A percentile compares a stretch with the other conserved stretches of the same genome.
Evolutionary conservation across 208 protist genomes (phyloP).

Genomic region (Crithidia mellificae): DNA sequence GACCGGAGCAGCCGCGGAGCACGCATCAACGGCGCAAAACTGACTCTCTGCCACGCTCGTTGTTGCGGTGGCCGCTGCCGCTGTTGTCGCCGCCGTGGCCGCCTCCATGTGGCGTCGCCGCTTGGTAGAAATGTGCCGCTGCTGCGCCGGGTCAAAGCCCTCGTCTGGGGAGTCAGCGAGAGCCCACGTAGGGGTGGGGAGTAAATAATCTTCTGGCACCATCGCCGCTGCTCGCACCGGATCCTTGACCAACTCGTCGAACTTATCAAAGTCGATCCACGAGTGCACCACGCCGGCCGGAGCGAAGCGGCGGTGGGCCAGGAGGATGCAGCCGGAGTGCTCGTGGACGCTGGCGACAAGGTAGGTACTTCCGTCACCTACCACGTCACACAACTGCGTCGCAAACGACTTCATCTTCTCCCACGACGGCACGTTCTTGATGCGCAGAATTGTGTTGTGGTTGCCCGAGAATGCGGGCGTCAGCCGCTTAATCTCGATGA

Average conservation of each 20-base stretch:
- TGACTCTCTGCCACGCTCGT: constrained; percentile 4
- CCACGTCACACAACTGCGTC: constrained; percentile 50
- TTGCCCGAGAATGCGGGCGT: constrained; percentile 91
- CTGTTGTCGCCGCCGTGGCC: neutral
- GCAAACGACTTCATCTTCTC: constrained; percentile 81
- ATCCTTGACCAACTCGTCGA: constrained; percentile 56
- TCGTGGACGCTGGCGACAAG: constrained; percentile 83
- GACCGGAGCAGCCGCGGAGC: neutral
- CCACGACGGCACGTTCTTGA: constrained; percentile 95
- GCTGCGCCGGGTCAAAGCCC: constrained; percentile 88
- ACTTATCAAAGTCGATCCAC: constrained; percentile 92
- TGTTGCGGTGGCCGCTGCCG: neutral
- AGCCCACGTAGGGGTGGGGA: constrained; percentile 78
- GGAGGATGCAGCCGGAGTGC: constrained; percentile 88
- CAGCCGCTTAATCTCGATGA: constrained; percentile 95
- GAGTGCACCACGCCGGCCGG: constrained; percentile 68
- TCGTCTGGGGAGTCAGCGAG: constrained; percentile 56
- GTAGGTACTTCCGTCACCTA: constrained; percentile 70
- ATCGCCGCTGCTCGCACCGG: constrained; percentile 32
- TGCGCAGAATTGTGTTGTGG: constrained; percentile 76
- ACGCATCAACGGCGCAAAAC: constrained; percentile 3
- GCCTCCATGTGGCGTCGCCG: constrained; percentile 37
- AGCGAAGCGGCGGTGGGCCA: constrained; percentile 75
- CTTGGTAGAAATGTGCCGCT: constrained; percentile 63
- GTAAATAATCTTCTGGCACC: constrained; percentile 72